These are phyloP conservation scores for Aleurites moluccanus DNA, from an alignment of 441 rosid genomes.

Conservation along the genomic window DNA sequence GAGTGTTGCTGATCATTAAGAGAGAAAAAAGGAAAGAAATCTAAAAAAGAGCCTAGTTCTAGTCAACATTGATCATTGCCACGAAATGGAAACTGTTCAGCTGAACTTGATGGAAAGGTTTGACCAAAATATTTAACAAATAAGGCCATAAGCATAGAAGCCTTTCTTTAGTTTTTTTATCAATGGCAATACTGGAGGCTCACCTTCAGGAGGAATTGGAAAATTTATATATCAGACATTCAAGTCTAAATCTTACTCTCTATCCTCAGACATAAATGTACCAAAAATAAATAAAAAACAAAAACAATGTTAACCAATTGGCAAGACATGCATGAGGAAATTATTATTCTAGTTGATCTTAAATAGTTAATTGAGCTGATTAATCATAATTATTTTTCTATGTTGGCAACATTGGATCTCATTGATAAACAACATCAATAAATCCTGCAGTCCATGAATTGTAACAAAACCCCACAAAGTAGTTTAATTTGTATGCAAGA, in stretches of 20 bases:
- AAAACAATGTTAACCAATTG: too few species aligned
- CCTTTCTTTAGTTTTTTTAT: too few species aligned
- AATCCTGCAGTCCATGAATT: too few species aligned
- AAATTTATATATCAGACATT: background rate
- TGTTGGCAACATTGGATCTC: too few species aligned
- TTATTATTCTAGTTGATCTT: too few species aligned
- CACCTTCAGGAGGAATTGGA: constrained; percentile 2
- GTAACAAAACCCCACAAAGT: too few species aligned
- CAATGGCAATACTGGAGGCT: background rate
- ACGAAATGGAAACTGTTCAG: background rate
- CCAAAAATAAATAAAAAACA: too few species aligned
- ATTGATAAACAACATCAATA: too few species aligned
- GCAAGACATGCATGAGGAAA: too few species aligned
- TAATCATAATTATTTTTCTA: too few species aligned
- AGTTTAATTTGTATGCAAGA: too few species aligned
- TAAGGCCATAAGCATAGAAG: background rate
- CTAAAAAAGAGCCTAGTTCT: background rate
- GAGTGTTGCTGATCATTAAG: background rate
- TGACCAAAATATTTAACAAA: background rate
- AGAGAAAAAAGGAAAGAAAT: background rate
- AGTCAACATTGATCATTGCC: background rate
- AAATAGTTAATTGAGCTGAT: too few species aligned
- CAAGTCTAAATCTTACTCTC: background rate
- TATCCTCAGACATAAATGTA: background rate
- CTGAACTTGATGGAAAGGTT: background rate